A percentile compares a stretch with the other conserved stretches of the same genome.
Evolutionary conservation across 257 asterid genomes (phyloP).

Genomic region (Eustoma russellianum): DNA sequence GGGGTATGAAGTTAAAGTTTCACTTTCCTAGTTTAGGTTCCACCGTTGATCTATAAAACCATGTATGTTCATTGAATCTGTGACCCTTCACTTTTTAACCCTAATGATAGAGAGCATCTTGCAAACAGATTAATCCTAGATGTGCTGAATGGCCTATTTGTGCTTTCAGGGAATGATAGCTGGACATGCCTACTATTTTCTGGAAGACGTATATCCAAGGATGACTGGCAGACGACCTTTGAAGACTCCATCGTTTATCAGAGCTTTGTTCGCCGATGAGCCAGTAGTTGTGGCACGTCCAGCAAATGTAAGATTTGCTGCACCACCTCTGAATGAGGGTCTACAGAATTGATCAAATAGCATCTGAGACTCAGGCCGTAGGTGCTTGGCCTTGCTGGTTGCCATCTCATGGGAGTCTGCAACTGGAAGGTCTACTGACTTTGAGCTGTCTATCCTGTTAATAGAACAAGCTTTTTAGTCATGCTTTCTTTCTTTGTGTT

Average conservation of each 20-base stretch:
- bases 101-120: no score
- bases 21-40: no score
- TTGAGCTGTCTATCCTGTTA: conserved; percentile 1
- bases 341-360: conserved; percentile 23
- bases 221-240: conserved; percentile 91
- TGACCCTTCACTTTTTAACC: no score
- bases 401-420: conserved; percentile 1
- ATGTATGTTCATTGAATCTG: no score
- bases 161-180: conserved; percentile 86
- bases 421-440: conserved; percentile 3
- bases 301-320: conserved; percentile 72
- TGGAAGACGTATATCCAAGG: conserved; percentile 81
- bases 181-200: conserved; percentile 94
- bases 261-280: conserved; percentile 76
- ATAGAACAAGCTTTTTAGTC: background rate
- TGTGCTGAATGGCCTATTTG: no score
- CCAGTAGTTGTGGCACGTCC: conserved; percentile 86
- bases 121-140: no score
- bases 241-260: conserved; percentile 67
- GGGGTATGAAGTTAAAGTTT: no score
- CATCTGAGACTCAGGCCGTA: background rate
- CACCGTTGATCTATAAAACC: no score
- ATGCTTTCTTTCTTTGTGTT: no score
- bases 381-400: conserved; percentile 1
- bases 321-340: conserved; percentile 61